A percentile compares a stretch with the other conserved stretches of the same genome.
These are phyloP conservation scores for Phragmites australis DNA, from an alignment of 176 grass and related monocot species.

Conservation along the genomic window DNA sequence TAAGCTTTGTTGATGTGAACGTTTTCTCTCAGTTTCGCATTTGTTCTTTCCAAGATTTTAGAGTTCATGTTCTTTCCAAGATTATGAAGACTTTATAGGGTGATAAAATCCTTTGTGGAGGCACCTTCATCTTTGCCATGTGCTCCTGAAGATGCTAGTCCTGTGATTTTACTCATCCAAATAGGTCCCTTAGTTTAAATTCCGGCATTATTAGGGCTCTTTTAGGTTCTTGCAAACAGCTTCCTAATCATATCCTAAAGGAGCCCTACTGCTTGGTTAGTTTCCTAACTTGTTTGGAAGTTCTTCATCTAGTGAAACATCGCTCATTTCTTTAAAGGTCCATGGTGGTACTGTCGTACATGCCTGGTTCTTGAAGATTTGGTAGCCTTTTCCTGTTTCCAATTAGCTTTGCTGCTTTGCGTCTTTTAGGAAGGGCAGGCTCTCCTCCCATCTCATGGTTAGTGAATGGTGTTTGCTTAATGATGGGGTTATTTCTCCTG, in stretches of 20 bases:
- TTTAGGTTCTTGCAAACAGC: slow-evolving; percentile 31
- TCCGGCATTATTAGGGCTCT: slow-evolving; percentile 8
- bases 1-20: slow-evolving; percentile 18
- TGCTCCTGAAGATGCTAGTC: slow-evolving; percentile 8
- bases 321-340: slow-evolving; percentile 32
- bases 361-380: slow-evolving; percentile 56
- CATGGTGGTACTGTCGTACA: slow-evolving; percentile 25
- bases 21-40: slow-evolving; percentile 27
- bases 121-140: slow-evolving; percentile 6
- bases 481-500: slow-evolving; percentile 52
- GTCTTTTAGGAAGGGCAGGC: slow-evolving; percentile 44
- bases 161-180: slow-evolving; percentile 27
- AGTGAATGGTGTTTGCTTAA: slow-evolving; percentile 41
- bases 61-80: slow-evolving; percentile 15
- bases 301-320: slow-evolving; percentile 41
- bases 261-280: slow-evolving; percentile 12
- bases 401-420: slow-evolving; percentile 53
- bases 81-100: slow-evolving; percentile 1
- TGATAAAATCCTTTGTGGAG: slow-evolving; percentile 17
- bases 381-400: slow-evolving; percentile 58
- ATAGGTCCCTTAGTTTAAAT: slow-evolving; percentile 24
- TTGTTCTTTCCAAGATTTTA: slow-evolving; percentile 8
- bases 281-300: slow-evolving; percentile 38
- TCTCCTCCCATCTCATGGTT: slow-evolving; percentile 44
- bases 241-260: slow-evolving; percentile 39